A percentile compares a stretch with the other conserved stretches of the same genome.
Conservation (phyloP, 2,329 filamentous ascomycete species). For the Alternaria viburni region DNA sequence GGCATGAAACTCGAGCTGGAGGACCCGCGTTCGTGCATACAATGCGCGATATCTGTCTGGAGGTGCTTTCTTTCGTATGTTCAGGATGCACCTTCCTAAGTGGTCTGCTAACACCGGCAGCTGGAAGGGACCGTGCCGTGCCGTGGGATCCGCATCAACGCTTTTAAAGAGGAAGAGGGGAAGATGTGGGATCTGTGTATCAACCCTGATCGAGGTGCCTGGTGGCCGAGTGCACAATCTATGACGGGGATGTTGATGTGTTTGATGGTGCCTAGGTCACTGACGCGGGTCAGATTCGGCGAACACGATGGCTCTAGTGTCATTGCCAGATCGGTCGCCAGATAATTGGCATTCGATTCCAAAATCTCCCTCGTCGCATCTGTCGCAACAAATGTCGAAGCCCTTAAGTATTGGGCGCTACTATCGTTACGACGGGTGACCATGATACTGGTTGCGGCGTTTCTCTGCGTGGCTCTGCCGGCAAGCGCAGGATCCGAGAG, state of each 20-base stretch:
- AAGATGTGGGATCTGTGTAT: no score
- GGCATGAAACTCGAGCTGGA: no score
- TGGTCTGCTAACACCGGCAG: not conserved
- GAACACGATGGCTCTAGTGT: not conserved
- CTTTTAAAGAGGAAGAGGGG: not conserved
- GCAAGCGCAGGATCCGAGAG: conserved; percentile 4
- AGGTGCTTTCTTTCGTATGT: not conserved
- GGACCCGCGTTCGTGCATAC: not conserved
- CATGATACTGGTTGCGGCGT: not conserved
- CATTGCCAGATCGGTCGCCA: no score
- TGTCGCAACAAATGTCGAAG: not conserved
- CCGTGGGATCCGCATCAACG: not conserved
- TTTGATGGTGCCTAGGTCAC: not conserved
- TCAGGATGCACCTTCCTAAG: not conserved
- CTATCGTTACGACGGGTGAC: not conserved
- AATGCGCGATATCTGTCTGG: not conserved
- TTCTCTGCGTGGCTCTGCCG: not conserved
- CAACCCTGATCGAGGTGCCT: no score
- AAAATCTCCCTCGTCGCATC: not conserved
- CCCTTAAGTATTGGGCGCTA: fast-evolving
- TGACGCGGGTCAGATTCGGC: not conserved
- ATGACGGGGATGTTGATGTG: no score
- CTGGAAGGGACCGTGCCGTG: not conserved
- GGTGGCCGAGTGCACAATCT: no score
- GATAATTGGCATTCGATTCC: no score